phyloP scores from a whole-genome alignment of 345 rosid species.

The Nephelium lappaceum region DNA sequence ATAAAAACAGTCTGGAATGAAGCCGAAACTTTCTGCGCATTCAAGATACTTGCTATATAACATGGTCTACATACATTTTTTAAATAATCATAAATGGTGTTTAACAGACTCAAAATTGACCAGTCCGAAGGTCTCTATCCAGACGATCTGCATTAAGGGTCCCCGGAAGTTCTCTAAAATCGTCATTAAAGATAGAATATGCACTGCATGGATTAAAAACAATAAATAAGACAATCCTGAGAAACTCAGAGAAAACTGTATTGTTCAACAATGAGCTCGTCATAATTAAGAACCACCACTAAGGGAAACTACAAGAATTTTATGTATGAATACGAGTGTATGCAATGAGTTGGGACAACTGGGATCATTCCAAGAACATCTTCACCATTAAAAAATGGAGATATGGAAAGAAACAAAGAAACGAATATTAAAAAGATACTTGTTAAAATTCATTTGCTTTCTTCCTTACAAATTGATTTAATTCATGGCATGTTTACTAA shows the following conservation, averaged over 20 bases:
- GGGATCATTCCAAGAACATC: background rate
- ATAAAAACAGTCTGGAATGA: background rate
- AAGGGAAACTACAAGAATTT: background rate
- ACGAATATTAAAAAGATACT: background rate
- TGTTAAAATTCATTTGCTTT: background rate
- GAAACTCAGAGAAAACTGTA: background rate
- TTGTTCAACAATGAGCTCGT: background rate
- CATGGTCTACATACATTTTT: background rate
- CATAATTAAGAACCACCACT: background rate
- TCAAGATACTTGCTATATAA: background rate
- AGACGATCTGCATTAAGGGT: conserved; percentile 84
- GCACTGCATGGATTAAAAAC: conserved; percentile 50
- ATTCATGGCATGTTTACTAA: background rate
- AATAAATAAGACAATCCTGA: background rate
- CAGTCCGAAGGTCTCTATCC: conserved; percentile 76
- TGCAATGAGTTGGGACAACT: background rate
- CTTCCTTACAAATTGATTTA: background rate
- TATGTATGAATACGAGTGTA: background rate
- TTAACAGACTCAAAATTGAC: conserved; percentile 55
- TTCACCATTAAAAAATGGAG: background rate
- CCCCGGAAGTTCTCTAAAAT: conserved; percentile 93
- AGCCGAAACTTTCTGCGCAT: background rate
- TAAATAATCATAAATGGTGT: background rate
- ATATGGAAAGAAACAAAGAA: background rate
- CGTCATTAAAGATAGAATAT: conserved; percentile 87